Percentiles rank a stretch among this genome's conserved stretches.
Conservation (phyloP, 257 asterid species). For the Solanum medicagineum region DNA sequence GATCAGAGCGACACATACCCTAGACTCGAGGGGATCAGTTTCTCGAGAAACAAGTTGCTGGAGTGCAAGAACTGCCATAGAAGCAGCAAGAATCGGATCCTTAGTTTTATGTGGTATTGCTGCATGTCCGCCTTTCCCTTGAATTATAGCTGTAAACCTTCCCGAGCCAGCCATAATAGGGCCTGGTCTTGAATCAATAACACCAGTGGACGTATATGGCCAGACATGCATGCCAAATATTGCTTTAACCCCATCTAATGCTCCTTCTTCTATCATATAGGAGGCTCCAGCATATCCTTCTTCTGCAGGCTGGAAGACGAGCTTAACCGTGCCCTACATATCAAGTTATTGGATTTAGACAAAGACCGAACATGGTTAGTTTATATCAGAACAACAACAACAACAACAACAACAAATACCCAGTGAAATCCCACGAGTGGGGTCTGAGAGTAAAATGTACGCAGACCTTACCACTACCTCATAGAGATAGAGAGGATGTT, state of each 20-base stretch:
- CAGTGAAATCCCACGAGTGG: no score
- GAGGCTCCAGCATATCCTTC: conserved; percentile 79
- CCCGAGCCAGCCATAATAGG: conserved; percentile 67
- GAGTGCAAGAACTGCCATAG: conserved; percentile 62
- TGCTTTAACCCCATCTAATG: conserved; percentile 51
- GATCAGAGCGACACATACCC: conserved; percentile 21
- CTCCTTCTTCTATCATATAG: conserved; percentile 55
- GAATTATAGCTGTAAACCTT: conserved; percentile 47
- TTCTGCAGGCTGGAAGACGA: conserved; percentile 88
- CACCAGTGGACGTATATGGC: conserved; percentile 40
- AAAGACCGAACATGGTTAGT: not conserved
- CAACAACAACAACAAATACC: no score
- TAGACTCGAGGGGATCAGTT: conserved; percentile 67
- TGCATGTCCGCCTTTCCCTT: conserved; percentile 85
- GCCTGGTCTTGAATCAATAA: conserved; percentile 53
- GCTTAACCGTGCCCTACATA: conserved; percentile 70
- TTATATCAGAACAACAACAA: not conserved
- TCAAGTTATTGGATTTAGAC: conserved; percentile 1
- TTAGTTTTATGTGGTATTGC: conserved; percentile 56
- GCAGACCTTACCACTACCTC: no score
- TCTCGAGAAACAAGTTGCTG: conserved; percentile 86
- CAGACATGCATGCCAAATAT: conserved; percentile 63
- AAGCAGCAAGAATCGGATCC: conserved; percentile 64
- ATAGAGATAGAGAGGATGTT: no score
- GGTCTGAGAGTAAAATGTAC: no score